Evolutionary conservation across 179 eudicot genomes (phyloP), one percentile per base, ranked within the genome.

Genomic region (Vitellaria paradoxa): DNA sequence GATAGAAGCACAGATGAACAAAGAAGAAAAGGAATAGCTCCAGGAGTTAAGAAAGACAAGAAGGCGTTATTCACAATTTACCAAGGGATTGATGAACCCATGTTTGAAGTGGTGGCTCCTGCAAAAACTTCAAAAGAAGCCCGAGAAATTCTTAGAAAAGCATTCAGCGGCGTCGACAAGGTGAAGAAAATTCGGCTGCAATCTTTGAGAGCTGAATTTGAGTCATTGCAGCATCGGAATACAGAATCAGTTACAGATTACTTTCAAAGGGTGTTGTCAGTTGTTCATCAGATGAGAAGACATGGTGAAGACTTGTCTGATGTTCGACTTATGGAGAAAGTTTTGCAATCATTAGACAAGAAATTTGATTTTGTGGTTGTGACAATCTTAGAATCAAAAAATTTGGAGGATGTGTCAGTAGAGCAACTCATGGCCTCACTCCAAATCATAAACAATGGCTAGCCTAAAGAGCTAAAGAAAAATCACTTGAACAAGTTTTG

Each of bases 321-420:
- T 57, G 61, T 57, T 57, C 61, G 61, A 57, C 18, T 57, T 15
- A 57, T 57, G 61, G 61, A 57, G 61, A 57, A 57, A 57, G n/a
- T 57, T 57, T 57, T 57, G 61, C 9, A 9, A 14, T 4, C n/a
- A 4, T 57, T 57, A 14, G 5, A 57, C n/a, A 4, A 10, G 13
- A 57, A 57, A 15, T 57, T 11, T 57, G 13, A 57, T 57, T 17
- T 4, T 57, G 9, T 57, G 2, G 37, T 14, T 11, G n/a, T 57
- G 5, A 17, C 61, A 13, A 57, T 57, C 5, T 10, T 7, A 57
- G 61, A 15, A 15, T 57, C 61, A 57, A 57, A 57, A 12, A 1
- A 57, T 57, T 57, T 17, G 61, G n/a, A 57, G 61, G 18, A 57
- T 5, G 9, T 17, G n/a, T 7, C n/a, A 3, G 61, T 57, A 57